These are phyloP conservation scores for Trametes gibbosa DNA, from an alignment of 768 basidiomycete species.

Conservation along the genomic window DNA sequence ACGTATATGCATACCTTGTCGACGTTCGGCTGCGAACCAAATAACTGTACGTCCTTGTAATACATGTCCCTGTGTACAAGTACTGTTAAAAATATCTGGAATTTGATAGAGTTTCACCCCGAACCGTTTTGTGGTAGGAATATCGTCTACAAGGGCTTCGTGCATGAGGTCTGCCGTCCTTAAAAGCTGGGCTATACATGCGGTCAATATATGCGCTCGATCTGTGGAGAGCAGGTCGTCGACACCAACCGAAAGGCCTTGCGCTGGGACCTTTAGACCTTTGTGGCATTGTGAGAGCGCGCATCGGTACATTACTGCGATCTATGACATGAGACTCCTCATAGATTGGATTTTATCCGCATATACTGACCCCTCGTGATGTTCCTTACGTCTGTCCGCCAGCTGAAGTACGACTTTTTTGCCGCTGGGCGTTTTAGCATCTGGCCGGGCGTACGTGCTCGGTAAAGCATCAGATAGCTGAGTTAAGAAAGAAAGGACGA, in stretches of 20 bases:
- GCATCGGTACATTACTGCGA: constrained; percentile 8
- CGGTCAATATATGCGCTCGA: not conserved
- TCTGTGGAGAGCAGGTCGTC: not conserved
- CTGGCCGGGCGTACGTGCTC: not conserved
- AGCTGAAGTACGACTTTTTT: constrained; percentile 36
- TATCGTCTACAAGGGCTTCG: constrained; percentile 52
- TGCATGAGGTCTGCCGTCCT: constrained; percentile 67
- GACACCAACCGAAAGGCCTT: constrained; percentile 39
- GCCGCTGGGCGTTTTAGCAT: not conserved
- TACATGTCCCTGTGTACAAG: constrained; percentile 84
- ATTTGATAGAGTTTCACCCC: not conserved
- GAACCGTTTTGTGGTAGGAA: constrained; percentile 38
- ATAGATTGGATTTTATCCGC: not conserved
- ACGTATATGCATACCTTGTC: constrained; percentile 51
- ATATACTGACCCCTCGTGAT: constrained; percentile 30
- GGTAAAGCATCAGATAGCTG: constrained; percentile 21
- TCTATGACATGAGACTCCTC: no score
- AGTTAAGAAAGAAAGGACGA: constrained; percentile 22
- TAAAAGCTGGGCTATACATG: constrained; percentile 60
- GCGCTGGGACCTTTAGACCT: constrained; percentile 36
- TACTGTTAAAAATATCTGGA: not conserved
- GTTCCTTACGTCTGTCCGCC: constrained; percentile 35
- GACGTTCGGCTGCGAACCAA: constrained; percentile 73
- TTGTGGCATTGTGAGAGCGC: constrained; percentile 38
- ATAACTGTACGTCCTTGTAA: constrained; percentile 81